Evolutionary conservation across 108 stramenopile genomes (phyloP), one percentile per base, ranked within the genome.

Genomic region (Skeletonema marinoi): DNA sequence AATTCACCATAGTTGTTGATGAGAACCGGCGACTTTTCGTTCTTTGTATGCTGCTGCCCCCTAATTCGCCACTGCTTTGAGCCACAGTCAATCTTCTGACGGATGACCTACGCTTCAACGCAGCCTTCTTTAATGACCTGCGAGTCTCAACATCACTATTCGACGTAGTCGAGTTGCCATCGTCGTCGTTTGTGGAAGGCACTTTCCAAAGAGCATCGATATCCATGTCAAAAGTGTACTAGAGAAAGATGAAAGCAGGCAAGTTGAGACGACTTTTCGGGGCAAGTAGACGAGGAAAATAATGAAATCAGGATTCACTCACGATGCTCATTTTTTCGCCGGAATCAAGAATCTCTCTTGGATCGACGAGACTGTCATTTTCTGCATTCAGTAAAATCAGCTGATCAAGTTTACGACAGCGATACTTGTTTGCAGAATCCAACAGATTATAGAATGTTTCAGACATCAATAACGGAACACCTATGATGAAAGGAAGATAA

Each of bases 331-430:
- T 86, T 39, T 84, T 71, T 17, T 90, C 85, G 1, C 77, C 86
- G 12, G 58, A 38, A 36, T 84, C 82, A 32, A 74, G 46, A 21
- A 54, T 54, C 32, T 70, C 75, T n/a, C 36, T 58, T 16, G 71
- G 54, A 54, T 90, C 84, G 11, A 65, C 70, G 19, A 50, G 39
- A 11, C 66, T 67, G 10, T 82, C 85, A 9, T 84, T 88, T 63
- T 90, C 87, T 48, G 89, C 90, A 46, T 81, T 80, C 32, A 68
- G 64, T 33, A 93, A 69, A 39, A 91, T 66, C 17, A 94, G 67
- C 73, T 92, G 90, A 68, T 95, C 94, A 29, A 95, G 74, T 72
- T 89, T 92, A 5, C 94, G 83, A 66, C 94, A 95, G 17, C 92
- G 82, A 12, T 85, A 82, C 44, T 83, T 84, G 62, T 87, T 89